Percentiles rank a stretch among this genome's conserved stretches.
Conservation (phyloP, 2,329 filamentous ascomycete species). For the Botrytis byssoidea region DNA sequence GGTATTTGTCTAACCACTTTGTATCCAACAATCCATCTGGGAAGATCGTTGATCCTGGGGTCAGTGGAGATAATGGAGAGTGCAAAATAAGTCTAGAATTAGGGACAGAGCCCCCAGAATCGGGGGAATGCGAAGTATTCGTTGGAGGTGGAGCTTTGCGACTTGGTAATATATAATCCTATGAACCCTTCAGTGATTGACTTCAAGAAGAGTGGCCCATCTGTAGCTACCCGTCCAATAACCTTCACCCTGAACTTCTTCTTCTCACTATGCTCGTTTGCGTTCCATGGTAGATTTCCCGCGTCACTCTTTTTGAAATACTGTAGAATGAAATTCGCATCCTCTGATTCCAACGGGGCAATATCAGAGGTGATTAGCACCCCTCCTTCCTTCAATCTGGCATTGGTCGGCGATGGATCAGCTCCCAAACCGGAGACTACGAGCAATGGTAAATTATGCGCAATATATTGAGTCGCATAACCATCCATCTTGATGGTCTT, state of each 20-base stretch:
- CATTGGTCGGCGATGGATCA: conserved; percentile 41
- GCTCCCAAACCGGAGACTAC: conserved; percentile 73
- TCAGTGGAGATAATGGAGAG: conserved; percentile 88
- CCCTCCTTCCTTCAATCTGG: conserved; percentile 40
- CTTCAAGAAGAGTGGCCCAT: conserved; percentile 27
- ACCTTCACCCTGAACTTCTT: conserved; percentile 66
- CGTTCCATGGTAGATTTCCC: conserved; percentile 64
- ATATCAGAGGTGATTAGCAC: conserved; percentile 68
- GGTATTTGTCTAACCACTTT: conserved; percentile 86
- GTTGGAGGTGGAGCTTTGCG: conserved; percentile 53
- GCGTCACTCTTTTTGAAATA: conserved; percentile 67
- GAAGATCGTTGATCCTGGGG: conserved; percentile 77
- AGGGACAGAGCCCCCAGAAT: conserved; percentile 44
- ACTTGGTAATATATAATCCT: conserved; percentile 54
- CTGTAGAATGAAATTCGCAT: conserved; percentile 62
- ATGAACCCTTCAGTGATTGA: conserved; percentile 40
- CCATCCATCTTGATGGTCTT: conserved; percentile 62
- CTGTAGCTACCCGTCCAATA: conserved; percentile 71
- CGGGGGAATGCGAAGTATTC: conserved; percentile 35
- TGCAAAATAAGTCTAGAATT: conserved; percentile 63
- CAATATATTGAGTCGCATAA: conserved; percentile 75
- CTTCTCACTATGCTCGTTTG: conserved; percentile 49
- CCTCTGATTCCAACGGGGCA: conserved; percentile 61
- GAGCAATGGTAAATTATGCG: conserved; percentile 83
- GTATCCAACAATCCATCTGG: conserved; percentile 85